These are phyloP conservation scores for Phytopythium aichiense DNA, from an alignment of 352 stramenopile genomes.

Conservation along the genomic window DNA sequence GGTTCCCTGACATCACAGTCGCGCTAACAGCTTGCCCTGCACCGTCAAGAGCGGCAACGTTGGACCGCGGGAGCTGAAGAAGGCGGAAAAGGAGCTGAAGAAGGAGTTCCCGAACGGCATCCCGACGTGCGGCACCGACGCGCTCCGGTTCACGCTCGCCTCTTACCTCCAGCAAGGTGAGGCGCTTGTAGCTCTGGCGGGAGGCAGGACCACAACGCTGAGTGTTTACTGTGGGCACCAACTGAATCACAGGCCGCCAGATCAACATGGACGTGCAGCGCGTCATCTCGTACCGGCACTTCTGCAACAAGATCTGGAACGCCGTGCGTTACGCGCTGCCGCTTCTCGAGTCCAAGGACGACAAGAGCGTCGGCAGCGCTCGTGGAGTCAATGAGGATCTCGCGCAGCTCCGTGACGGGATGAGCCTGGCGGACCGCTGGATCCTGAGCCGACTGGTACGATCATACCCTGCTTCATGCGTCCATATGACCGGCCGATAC, in stretches of 20 bases:
- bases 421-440: conserved; percentile 73
- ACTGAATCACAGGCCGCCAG: conserved; percentile 40
- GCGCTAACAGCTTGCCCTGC: background rate
- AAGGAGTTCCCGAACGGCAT: conserved; percentile 98
- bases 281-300: conserved; percentile 80
- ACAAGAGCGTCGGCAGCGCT: background rate
- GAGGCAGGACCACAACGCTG: background rate
- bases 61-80: conserved; percentile 90
- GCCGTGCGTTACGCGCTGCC: conserved; percentile 73
- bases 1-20: background rate
- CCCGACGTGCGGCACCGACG: conserved; percentile 97
- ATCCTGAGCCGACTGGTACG: conserved; percentile 81
- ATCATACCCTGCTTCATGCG: background rate
- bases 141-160: conserved; percentile 96
- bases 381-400: conserved; percentile 12
- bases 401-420: conserved; percentile 25
- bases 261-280: conserved; percentile 89
- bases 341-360: conserved; percentile 27
- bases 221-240: background rate
- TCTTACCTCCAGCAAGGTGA: conserved; percentile 90
- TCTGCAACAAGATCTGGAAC: conserved; percentile 91
- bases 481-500: background rate
- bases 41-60: conserved; percentile 53
- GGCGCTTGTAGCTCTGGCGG: background rate
- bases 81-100: conserved; percentile 94